Evolutionary conservation across 352 stramenopile species (phyloP).

Genomic region (Blastocystis hominis): DNA sequence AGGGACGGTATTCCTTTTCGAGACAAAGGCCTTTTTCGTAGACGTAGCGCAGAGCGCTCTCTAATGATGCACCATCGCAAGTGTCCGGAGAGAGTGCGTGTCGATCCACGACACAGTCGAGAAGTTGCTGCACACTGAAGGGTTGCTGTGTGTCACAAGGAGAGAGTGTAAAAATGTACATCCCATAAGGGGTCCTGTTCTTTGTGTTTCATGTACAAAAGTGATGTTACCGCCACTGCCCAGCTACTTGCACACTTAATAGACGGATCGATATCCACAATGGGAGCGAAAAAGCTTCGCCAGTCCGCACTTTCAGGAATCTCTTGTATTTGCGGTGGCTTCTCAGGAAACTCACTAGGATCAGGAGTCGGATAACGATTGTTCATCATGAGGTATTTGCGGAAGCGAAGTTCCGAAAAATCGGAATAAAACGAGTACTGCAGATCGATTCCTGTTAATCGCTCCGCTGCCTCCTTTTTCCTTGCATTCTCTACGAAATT

Average conservation of each 20-base stretch:
- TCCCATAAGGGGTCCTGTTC: background rate
- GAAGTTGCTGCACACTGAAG: conserved; percentile 33
- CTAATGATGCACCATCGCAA: conserved; percentile 22
- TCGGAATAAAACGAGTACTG: conserved; percentile 8
- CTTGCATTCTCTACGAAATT: conserved; percentile 2
- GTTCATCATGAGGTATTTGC: background rate
- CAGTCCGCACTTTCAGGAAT: background rate
- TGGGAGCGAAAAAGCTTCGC: background rate
- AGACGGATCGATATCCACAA: background rate
- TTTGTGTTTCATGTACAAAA: conserved; percentile 46
- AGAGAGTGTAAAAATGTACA: background rate
- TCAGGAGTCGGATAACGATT: conserved; percentile 5
- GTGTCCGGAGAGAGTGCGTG: background rate
- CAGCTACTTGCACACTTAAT: conserved; percentile 30
- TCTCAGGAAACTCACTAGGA: background rate
- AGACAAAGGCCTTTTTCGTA: conserved; percentile 36
- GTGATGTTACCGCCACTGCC: conserved; percentile 16
- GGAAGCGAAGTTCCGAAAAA: conserved; percentile 34
- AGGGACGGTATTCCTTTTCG: conserved; percentile 17
- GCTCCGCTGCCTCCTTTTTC: background rate
- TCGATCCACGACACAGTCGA: conserved; percentile 12
- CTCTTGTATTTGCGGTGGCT: background rate
- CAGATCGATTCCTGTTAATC: background rate
- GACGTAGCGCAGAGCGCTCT: conserved; percentile 43
- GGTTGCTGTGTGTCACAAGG: background rate